Evolutionary conservation across 129 eudicot genomes (phyloP), one percentile per base, ranked within the genome.

Genomic region (Flaveria bidentis): DNA sequence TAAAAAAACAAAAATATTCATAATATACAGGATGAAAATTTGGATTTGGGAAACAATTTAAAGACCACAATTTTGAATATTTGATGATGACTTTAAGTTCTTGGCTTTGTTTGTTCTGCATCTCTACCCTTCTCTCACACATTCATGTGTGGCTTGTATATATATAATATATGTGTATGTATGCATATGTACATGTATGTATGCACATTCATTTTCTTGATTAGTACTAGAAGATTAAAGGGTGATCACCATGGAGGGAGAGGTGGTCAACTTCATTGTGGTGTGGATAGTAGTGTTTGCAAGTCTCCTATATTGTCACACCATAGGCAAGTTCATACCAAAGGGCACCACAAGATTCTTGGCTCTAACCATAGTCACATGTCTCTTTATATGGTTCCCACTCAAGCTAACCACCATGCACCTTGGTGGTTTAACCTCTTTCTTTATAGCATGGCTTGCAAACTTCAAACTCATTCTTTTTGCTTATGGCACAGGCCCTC

Each of bases 371-470:
- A 87, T 87, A 2, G 76, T 87, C 41, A 70, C 72, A 16, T 79
- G 62, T 73, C 88, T 87, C 57, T 90, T 90, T 20, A 36, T 76
- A 41, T 45, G 70, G 51, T 85, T 87, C 58, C 96, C 96, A 66
- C 81, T 85, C 47, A 78, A 84, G 2, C 87, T 90, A 72, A 68
- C 84, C 75, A 81, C 90, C 82, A 77, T 85, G 22, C 85, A 85
- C 55, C 85, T 87, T 33, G 87, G 88, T 63, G 88, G 86, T 71
- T 63, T 74, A 66, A 90, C 92, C 61, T 62, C 81, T 57, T 90
- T 87, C 82, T 87, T 87, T 74, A 80, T 90, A 22, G 78, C 90
- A 4, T 90, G 92, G 92, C 90, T 90, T 62, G 85, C 83, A 20
- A 90, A 72, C 71, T 90, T 90, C 78, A 90, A 90, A 78, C 86